Percentiles rank a stretch among this genome's conserved stretches.
Conservation (phyloP, 148 eudicot genomes). For the Nepenthes gracilis region DNA sequence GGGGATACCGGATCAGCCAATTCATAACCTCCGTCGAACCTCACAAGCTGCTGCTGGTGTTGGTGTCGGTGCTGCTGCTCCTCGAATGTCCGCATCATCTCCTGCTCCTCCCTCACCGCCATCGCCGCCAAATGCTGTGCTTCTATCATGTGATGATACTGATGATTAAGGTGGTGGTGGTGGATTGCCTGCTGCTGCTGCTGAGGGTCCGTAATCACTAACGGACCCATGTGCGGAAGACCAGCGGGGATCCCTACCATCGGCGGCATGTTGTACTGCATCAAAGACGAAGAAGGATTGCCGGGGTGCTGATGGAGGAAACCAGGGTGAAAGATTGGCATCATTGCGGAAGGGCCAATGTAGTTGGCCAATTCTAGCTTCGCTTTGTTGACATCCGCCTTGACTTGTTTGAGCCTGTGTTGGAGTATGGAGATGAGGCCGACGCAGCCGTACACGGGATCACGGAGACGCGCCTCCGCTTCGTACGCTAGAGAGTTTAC, state of each 20-base stretch:
- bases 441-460: slow-evolving; percentile 56
- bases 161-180: slow-evolving; percentile 2
- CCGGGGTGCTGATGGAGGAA: slow-evolving; percentile 9
- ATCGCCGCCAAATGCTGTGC: slow-evolving; percentile 25
- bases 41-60: slow-evolving; percentile 21
- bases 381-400: slow-evolving; percentile 29
- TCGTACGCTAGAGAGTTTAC: slow-evolving; percentile 48
- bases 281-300: slow-evolving; percentile 4
- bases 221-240: slow-evolving; percentile 4
- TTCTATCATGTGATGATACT: slow-evolving; percentile 12
- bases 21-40: slow-evolving; percentile 10
- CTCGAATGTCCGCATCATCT: slow-evolving; percentile 25
- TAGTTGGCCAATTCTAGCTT: slow-evolving; percentile 36
- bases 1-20: neutral
- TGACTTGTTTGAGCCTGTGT: slow-evolving; percentile 36
- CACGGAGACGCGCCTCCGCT: slow-evolving; percentile 37
- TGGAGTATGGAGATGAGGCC: slow-evolving; percentile 45
- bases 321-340: slow-evolving; percentile 22
- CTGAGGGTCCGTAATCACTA: slow-evolving; percentile 17
- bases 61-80: slow-evolving; percentile 20
- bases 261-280: slow-evolving; percentile 20
- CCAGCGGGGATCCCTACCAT: slow-evolving; percentile 17
- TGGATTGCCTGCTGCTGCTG: slow-evolving; percentile 14
- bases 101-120: slow-evolving; percentile 35
- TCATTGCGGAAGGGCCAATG: slow-evolving; percentile 37